Evolutionary conservation across 441 rosid genomes (phyloP).

Genomic region (Biscutella laevigata): DNA sequence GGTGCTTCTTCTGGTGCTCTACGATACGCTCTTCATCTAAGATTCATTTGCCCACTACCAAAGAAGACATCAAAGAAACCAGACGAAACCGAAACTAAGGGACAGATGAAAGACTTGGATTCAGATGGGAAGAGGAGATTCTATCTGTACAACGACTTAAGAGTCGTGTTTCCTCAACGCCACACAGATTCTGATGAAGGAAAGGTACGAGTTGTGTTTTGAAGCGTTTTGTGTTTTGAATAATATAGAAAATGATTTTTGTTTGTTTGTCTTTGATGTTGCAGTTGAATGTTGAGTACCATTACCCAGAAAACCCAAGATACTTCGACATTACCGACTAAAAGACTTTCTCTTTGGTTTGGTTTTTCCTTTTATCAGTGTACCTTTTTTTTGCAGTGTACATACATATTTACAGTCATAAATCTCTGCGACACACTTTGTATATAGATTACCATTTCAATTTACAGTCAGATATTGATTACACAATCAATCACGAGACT

Average conservation of each 20-base stretch:
- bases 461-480: too few species aligned
- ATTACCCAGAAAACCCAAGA: constrained; percentile 87
- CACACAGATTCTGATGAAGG: constrained; percentile 95
- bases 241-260: neutral
- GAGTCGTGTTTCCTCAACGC: constrained; percentile 92
- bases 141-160: constrained; percentile 81
- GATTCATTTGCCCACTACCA: constrained; percentile 61
- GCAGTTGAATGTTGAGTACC: constrained; percentile 87
- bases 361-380: too few species aligned
- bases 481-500: too few species aligned
- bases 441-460: too few species aligned
- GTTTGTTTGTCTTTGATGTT: constrained; percentile 18
- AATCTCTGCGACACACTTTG: too few species aligned
- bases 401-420: too few species aligned
- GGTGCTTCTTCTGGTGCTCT: constrained; percentile 70
- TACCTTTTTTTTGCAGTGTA: too few species aligned
- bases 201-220: constrained; percentile 43
- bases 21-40: constrained; percentile 87
- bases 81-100: constrained; percentile 28
- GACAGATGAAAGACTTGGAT: constrained; percentile 30
- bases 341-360: constrained; percentile 12
- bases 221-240: neutral
- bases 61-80: constrained; percentile 52
- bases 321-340: constrained; percentile 68
- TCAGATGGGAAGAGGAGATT: constrained; percentile 57